Base-by-base conservation (phyloP, 2,329 filamentous ascomycete genomes). In the Paraphoma sp. region DNA sequence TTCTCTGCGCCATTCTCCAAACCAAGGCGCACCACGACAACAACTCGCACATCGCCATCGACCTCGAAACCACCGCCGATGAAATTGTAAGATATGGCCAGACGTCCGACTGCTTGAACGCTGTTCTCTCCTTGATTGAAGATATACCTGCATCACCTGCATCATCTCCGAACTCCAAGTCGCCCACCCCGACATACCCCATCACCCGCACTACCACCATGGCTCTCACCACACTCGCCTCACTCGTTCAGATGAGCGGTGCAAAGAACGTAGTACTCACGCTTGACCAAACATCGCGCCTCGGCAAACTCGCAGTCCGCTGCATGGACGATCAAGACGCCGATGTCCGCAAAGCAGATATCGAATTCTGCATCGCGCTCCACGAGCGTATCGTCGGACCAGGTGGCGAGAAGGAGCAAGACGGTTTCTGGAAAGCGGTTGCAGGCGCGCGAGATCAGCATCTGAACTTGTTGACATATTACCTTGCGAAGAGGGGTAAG, bases 391-490 rank as follows among this genome's bases (percentile, higher is more conserved):
- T 74, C 40, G 65, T 59, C 6, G 62, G 61, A 0, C 52, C 62
- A 3, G 74, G 69, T 3, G 71, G 63, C 12, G 75, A 76, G 33
- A 74, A 77, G 33, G 79, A 79, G 51, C 75, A 72, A 30, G 62
- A 56, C 10, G 64, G 64, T 0, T 93, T 93, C 71, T 94, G 90
- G 90, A 83, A 83, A 33, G 83, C 83, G 23, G 81, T 93, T 67
- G 85, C 82, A 54, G 79, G 79, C 0, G 82, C 90, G 31, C 84
- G 86, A 69, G 89, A 92, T 62, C 89, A 91, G 62, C 86, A 89
- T 18, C 86, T 92, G 80, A 92, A 88, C 64, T 75, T 93, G 58
- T 87, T 93, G 67, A 93, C 89, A 9, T 93, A 93, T 72, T 93
- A 93, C 74, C 89, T 93, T 68, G 90, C 90, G 3, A 76, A 75